These are phyloP conservation scores for Exobasidium cylindrosporum DNA, from an alignment of 1,284 basidiomycete genomes.

Conservation along the genomic window DNA sequence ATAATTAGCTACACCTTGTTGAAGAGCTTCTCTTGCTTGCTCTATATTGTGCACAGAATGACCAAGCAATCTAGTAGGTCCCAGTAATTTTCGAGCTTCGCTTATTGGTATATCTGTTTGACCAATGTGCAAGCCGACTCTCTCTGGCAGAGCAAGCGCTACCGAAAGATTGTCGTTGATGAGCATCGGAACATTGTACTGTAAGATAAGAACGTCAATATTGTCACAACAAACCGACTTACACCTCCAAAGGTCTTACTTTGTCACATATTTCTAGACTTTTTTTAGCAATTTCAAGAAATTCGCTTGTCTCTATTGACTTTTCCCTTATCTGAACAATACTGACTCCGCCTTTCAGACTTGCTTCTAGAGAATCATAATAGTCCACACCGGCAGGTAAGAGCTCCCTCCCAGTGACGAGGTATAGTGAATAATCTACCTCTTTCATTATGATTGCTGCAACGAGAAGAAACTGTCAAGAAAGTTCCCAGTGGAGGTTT, in stretches of 20 bases:
- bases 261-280: constrained; percentile 74
- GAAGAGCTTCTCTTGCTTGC: constrained; percentile 30
- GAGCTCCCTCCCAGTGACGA: constrained; percentile 78
- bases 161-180: constrained; percentile 65
- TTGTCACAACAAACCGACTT: neutral
- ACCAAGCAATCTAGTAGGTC: constrained; percentile 72
- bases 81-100: constrained; percentile 65
- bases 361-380: constrained; percentile 71
- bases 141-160: constrained; percentile 54
- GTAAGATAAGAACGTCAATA: neutral
- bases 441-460: neutral
- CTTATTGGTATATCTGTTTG: constrained; percentile 81
- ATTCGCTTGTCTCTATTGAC: constrained; percentile 57
- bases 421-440: constrained; percentile 53
- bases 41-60: constrained; percentile 69
- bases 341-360: constrained; percentile 80
- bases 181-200: constrained; percentile 77
- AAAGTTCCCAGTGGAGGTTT: no score
- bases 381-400: constrained; percentile 71
- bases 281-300: constrained; percentile 70
- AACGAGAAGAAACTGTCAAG: no score
- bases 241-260: constrained; percentile 41
- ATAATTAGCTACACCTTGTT: constrained; percentile 69
- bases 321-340: constrained; percentile 66
- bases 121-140: constrained; percentile 82